Base-by-base conservation (phyloP, 2,329 filamentous ascomycete species). In the Colletotrichum sp. region DNA sequence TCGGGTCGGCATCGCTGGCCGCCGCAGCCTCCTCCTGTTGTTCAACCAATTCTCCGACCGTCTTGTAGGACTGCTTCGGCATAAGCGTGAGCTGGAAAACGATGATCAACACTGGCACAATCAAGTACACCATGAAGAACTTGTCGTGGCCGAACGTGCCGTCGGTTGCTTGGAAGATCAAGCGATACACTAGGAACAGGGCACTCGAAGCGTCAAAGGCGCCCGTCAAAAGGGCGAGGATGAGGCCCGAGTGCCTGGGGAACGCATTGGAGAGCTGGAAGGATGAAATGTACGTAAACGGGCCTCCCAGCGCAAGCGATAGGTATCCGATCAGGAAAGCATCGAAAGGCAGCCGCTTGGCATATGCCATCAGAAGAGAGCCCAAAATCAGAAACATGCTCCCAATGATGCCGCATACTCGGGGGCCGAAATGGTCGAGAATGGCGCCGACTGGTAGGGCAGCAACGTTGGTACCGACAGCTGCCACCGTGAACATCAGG, bases 401-500 rank as follows among this genome's bases (percentile, higher is more conserved):
- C 66, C 94, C 95, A 72, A 94, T 89, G 26, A 96, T 87, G 5
- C 94, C 94, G 80, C 94, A 94, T 6, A 95, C 89, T 71, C 94
- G 91, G 16, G 96, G 96, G 2, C 96, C 96, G 81, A 92, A 96
- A 77, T 92, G 90, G 84, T 98, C 96, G 26, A 98, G 90, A 60
- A 98, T 93, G 4, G 95, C 94, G 61, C 96, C 96, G 13, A 98
- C 92, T 3, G 96, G 95, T 8, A 98, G 88, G 15, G 96, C 96
- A 55, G 93, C 95, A 15, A 98, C 94, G 80, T 98, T 98, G 52
- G 96, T 98, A 8, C 92, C 94, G 12, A 98, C 95, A 16, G 95
- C 96, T 15, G 96, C 96, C 55, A 96, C 90, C 7, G 95, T 98
- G 87, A 98, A 98, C 94, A 98, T 98, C 79, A 98, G 87, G 83